phyloP scores from a whole-genome alignment of 108 stramenopile species.

The Tribonema minus region DNA sequence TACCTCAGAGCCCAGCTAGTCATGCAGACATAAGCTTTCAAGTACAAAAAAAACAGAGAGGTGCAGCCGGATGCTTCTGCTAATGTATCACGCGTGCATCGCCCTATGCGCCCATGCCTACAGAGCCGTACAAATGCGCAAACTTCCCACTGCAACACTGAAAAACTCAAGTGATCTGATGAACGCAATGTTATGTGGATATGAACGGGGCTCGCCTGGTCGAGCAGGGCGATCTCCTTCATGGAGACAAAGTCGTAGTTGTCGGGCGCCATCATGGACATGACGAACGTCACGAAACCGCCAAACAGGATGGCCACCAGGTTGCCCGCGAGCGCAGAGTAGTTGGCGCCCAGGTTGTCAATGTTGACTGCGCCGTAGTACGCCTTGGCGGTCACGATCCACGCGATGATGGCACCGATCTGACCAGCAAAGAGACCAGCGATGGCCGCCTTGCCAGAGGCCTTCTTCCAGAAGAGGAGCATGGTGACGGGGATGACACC shows the following conservation, averaged over 20 bases:
- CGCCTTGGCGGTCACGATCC: slow-evolving; percentile 67
- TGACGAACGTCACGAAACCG: slow-evolving; percentile 66
- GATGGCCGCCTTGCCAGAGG: slow-evolving; percentile 75
- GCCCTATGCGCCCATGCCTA: too few species aligned
- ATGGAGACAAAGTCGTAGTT: slow-evolving; percentile 67
- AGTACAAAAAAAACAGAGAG: too few species aligned
- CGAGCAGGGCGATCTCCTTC: slow-evolving; percentile 23
- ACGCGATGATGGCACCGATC: slow-evolving; percentile 66
- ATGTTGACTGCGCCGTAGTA: slow-evolving; percentile 61
- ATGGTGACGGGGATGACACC: slow-evolving; percentile 69
- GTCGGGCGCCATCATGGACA: slow-evolving; percentile 73
- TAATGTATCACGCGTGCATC: too few species aligned
- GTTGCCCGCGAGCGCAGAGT: slow-evolving; percentile 83
- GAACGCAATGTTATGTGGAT: too few species aligned
- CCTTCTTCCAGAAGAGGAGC: slow-evolving; percentile 68
- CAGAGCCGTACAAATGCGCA: too few species aligned
- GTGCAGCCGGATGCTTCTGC: too few species aligned
- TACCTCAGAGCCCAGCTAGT: too few species aligned
- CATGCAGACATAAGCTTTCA: too few species aligned
- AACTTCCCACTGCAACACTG: too few species aligned
- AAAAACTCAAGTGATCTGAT: too few species aligned
- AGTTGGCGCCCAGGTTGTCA: slow-evolving; percentile 67
- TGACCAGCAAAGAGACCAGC: slow-evolving; percentile 74
- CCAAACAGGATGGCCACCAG: slow-evolving; percentile 74
- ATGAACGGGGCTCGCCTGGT: too few species aligned